Conservation (phyloP, 1,139 yeast species). For the Blastobotrys illinoisensis region DNA sequence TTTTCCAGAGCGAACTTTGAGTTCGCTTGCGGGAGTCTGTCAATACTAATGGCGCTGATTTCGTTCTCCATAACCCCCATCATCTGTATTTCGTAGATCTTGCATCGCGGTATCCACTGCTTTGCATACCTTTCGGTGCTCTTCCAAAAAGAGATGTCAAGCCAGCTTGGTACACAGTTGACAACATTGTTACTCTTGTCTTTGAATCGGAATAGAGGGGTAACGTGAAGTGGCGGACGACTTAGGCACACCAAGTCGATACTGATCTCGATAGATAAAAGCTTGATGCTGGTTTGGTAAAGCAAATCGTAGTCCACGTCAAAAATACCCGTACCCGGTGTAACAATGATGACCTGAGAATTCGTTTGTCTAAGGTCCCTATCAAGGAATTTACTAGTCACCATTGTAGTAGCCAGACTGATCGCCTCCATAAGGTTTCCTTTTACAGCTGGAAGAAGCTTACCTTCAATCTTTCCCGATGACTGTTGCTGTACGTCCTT, state of each 20-base stretch:
- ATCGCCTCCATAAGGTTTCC: slow-evolving; percentile 87
- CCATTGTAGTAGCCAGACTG: slow-evolving; percentile 72
- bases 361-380: slow-evolving; percentile 85
- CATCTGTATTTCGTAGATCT: slow-evolving; percentile 93
- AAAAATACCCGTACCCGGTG: slow-evolving; percentile 90
- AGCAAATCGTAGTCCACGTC: slow-evolving; percentile 84
- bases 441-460: slow-evolving; percentile 74
- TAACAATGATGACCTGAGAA: slow-evolving; percentile 73
- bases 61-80: slow-evolving; percentile 97
- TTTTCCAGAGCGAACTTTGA: slow-evolving; percentile 36
- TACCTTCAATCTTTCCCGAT: slow-evolving; percentile 32
- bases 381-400: slow-evolving; percentile 75
- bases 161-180: slow-evolving; percentile 90
- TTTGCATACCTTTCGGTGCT: slow-evolving; percentile 38
- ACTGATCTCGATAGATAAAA: slow-evolving; percentile 75
- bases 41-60: slow-evolving; percentile 57
- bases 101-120: slow-evolving; percentile 90
- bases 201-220: slow-evolving; percentile 76
- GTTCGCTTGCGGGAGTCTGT: slow-evolving; percentile 37
- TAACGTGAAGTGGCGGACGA: slow-evolving; percentile 86
- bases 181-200: slow-evolving; percentile 39
- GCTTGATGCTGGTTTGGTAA: slow-evolving; percentile 66
- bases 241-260: slow-evolving; percentile 85
- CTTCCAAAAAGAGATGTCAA: slow-evolving; percentile 85
- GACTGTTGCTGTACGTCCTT: slow-evolving; percentile 59